A percentile compares a stretch with the other conserved stretches of the same genome.
Evolutionary conservation across 73 alveolate genomes (phyloP).

Genomic region (Paramecium bursaria): DNA sequence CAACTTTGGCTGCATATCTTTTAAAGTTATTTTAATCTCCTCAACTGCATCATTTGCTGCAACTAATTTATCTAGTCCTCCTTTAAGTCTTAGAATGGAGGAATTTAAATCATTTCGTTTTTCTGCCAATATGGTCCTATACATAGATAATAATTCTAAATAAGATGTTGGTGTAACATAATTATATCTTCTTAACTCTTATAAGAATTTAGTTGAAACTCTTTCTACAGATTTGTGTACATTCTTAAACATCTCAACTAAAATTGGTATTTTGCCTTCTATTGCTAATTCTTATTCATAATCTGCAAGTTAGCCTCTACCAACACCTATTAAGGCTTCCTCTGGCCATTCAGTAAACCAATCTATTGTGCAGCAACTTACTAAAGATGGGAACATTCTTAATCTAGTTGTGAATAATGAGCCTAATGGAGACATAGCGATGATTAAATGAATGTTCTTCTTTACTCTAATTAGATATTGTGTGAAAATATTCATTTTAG

Average conservation of each 20-base stretch:
- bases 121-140: slow-evolving; percentile 82
- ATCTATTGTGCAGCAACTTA: slow-evolving; percentile 96
- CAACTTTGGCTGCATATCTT: slow-evolving; percentile 95
- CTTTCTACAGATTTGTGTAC: slow-evolving; percentile 84
- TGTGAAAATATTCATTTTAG: slow-evolving; percentile 68
- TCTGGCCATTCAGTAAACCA: slow-evolving; percentile 99
- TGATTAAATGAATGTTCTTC: slow-evolving; percentile 95
- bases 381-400: slow-evolving; percentile 98
- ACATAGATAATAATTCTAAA: slow-evolving; percentile 90
- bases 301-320: slow-evolving; percentile 81
- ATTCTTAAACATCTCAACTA: slow-evolving; percentile 81
- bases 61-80: slow-evolving; percentile 93
- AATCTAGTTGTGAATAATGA: slow-evolving; percentile 94
- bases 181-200: slow-evolving; percentile 78
- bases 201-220: slow-evolving; percentile 22
- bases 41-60: slow-evolving; percentile 97
- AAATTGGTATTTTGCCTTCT: slow-evolving; percentile 65
- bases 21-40: slow-evolving; percentile 88
- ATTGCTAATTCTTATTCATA: slow-evolving; percentile 76
- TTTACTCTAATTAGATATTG: slow-evolving; percentile 91
- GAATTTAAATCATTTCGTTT: slow-evolving; percentile 90
- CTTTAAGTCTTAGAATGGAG: slow-evolving; percentile 86
- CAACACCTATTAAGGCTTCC: slow-evolving; percentile 89
- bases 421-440: slow-evolving; percentile 99
- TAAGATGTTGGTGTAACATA: slow-evolving; percentile 97